These are phyloP conservation scores for Collybiopsis luxurians DNA, from an alignment of 768 basidiomycete species.

Conservation along the genomic window DNA sequence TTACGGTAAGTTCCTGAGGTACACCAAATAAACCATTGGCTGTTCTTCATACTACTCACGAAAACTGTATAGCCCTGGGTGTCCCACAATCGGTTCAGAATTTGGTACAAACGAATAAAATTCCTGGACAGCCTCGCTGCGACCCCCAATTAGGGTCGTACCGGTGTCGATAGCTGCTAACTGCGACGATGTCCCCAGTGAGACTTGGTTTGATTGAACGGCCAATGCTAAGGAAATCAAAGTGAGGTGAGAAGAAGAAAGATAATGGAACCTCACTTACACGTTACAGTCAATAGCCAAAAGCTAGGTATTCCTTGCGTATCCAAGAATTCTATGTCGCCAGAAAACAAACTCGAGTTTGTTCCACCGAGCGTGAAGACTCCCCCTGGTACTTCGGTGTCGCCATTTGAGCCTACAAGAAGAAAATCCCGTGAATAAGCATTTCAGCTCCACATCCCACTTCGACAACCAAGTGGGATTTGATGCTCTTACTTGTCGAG, in stretches of 20 bases:
- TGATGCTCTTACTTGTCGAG: neutral
- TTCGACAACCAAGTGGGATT: too few species aligned
- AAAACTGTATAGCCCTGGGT: slow-evolving; percentile 75
- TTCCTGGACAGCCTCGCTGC: slow-evolving; percentile 50
- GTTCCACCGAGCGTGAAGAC: slow-evolving; percentile 71
- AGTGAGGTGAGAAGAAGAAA: slow-evolving; percentile 2
- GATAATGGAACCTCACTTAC: slow-evolving; percentile 32
- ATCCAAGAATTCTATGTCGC: slow-evolving; percentile 64
- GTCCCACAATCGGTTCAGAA: slow-evolving; percentile 36
- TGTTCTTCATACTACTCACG: too few species aligned
- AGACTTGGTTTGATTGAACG: slow-evolving; percentile 51
- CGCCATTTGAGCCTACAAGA: neutral
- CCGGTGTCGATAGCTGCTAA: slow-evolving; percentile 91
- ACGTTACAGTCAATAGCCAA: slow-evolving; percentile 59
- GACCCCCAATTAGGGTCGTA: slow-evolving; percentile 91
- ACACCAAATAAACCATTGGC: neutral
- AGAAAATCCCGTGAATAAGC: too few species aligned
- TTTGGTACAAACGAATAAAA: slow-evolving; percentile 73
- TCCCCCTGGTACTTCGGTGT: slow-evolving; percentile 53
- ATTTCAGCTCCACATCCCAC: too few species aligned
- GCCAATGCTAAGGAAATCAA: slow-evolving; percentile 66
- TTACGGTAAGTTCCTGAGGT: neutral
- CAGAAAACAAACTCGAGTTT: slow-evolving; percentile 56
- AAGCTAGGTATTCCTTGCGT: slow-evolving; percentile 47
- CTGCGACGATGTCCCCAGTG: slow-evolving; percentile 41